phyloP scores from a whole-genome alignment of 805 yeast species.

The Cyberlindnera mycetangii region DNA sequence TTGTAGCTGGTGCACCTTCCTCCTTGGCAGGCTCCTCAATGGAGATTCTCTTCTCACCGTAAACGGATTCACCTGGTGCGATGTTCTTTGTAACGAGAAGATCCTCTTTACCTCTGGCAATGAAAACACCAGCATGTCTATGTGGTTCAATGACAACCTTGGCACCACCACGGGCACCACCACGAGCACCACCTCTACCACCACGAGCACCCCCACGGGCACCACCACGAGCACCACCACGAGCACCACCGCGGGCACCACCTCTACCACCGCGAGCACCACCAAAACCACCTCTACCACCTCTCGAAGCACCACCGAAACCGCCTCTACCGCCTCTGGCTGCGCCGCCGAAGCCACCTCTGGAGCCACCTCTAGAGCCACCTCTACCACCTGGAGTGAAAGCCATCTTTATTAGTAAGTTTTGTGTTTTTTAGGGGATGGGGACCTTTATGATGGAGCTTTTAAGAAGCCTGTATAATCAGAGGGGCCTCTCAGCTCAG shows the following conservation, averaged over 20 bases:
- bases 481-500: slow-evolving; percentile 5
- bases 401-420: slow-evolving; percentile 54
- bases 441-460: slow-evolving; percentile 1
- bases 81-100: slow-evolving; percentile 92
- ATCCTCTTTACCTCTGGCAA: slow-evolving; percentile 99
- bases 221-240: slow-evolving; percentile 47
- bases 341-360: slow-evolving; percentile 49
- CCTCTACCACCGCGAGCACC: slow-evolving; percentile 48
- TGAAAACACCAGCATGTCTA: slow-evolving; percentile 97
- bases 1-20: slow-evolving; percentile 86
- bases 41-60: slow-evolving; percentile 95
- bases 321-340: slow-evolving; percentile 60
- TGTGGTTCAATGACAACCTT: slow-evolving; percentile 98
- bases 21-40: slow-evolving; percentile 91
- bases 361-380: slow-evolving; percentile 40
- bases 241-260: slow-evolving; percentile 54
- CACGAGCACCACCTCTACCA: slow-evolving; percentile 66
- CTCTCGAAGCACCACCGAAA: slow-evolving; percentile 32
- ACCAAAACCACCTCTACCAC: slow-evolving; percentile 45
- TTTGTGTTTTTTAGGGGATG: slow-evolving; percentile 10
- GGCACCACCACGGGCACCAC: slow-evolving; percentile 89
- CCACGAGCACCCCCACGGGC: slow-evolving; percentile 56
- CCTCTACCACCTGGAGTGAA: slow-evolving; percentile 72
- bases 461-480: not conserved
- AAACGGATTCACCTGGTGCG: slow-evolving; percentile 98